Evolutionary conservation across 2,329 filamentous ascomycete genomes (phyloP).

Genomic region (Hypoxylon sp.): DNA sequence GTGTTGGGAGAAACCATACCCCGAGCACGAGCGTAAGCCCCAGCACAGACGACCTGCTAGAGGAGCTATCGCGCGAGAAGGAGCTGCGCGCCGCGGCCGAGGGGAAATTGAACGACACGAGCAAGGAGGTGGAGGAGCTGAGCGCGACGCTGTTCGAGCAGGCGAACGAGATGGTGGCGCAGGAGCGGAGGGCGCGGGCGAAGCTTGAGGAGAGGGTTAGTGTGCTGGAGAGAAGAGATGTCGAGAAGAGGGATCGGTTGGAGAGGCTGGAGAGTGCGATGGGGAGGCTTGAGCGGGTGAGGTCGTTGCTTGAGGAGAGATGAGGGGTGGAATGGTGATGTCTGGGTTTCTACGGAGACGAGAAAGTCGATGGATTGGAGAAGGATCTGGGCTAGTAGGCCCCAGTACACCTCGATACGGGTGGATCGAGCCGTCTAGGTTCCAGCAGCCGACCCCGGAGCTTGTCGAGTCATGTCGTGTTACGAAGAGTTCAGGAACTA

Average conservation of each 20-base stretch:
- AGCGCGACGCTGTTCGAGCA: slow-evolving; percentile 83
- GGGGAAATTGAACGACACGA: slow-evolving; percentile 75
- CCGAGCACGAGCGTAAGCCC: slow-evolving; percentile 10
- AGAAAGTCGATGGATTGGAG: background rate
- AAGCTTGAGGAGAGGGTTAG: slow-evolving; percentile 79
- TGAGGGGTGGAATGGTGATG: slow-evolving; percentile 11
- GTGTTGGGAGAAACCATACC: background rate
- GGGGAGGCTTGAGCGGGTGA: slow-evolving; percentile 78
- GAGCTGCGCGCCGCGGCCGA: slow-evolving; percentile 78
- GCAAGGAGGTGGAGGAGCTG: slow-evolving; percentile 83
- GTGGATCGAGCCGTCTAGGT: slow-evolving; percentile 8
- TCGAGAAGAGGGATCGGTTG: slow-evolving; percentile 77
- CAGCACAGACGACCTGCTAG: slow-evolving; percentile 68
- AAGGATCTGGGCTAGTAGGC: background rate
- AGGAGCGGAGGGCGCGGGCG: slow-evolving; percentile 79
- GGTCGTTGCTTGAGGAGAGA: slow-evolving; percentile 67
- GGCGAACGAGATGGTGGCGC: slow-evolving; percentile 89
- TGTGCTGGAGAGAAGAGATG: slow-evolving; percentile 77
- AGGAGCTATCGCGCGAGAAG: slow-evolving; percentile 77
- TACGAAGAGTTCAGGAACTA: background rate
- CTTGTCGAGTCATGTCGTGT: slow-evolving; percentile 20
- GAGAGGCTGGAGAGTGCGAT: slow-evolving; percentile 81
- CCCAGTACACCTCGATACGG: background rate
- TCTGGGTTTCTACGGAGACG: background rate
- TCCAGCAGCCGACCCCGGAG: background rate